phyloP scores from a whole-genome alignment of 345 rosid species.

The Populus nigra region DNA sequence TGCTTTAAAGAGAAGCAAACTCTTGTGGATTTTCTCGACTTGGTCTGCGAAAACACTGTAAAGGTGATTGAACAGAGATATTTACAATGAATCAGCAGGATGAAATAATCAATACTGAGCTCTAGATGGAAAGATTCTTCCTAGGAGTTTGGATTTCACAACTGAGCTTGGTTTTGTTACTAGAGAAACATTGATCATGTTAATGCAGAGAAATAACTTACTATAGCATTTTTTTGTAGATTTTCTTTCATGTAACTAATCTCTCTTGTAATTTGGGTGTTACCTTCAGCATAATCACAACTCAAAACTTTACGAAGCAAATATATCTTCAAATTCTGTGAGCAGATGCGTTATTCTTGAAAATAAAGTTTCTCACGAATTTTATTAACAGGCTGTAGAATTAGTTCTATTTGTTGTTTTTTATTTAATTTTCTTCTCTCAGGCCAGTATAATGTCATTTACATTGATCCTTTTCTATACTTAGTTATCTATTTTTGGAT shows the following conservation, averaged over 20 bases:
- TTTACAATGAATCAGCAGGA: neutral
- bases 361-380: neutral
- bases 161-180: neutral
- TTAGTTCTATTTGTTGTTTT: neutral
- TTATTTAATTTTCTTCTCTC: neutral
- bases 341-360: neutral
- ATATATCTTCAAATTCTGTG: neutral
- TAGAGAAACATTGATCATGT: neutral
- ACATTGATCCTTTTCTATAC: neutral
- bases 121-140: neutral
- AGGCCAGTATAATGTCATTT: neutral
- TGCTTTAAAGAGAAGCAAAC: constrained; percentile 21
- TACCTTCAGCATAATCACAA: neutral
- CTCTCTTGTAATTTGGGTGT: neutral
- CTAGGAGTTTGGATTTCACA: neutral
- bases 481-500: neutral
- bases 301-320: neutral
- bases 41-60: neutral
- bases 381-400: neutral
- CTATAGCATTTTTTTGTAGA: neutral
- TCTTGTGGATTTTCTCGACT: neutral
- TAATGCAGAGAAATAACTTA: neutral
- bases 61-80: neutral
- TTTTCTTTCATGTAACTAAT: neutral
- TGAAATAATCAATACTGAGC: neutral